Percentiles rank a stretch among this genome's conserved stretches.
Conservation (phyloP, 2,329 filamentous ascomycete genomes). For the Diplodia sapinea region DNA sequence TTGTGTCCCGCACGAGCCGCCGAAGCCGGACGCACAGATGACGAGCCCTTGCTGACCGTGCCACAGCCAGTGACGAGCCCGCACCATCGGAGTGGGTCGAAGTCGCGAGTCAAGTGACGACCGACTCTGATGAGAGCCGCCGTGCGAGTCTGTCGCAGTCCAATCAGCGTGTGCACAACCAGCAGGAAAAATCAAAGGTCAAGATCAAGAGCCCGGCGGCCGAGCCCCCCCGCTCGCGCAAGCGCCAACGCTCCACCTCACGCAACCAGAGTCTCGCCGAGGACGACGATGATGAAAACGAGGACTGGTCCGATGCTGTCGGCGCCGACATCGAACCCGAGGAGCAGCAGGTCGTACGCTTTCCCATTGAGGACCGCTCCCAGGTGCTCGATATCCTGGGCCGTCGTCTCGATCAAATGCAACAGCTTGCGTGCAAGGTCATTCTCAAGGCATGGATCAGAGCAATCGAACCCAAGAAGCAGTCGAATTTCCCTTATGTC, state of each 20-base stretch:
- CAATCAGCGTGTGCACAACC: slow-evolving; percentile 22
- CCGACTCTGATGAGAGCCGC: slow-evolving; percentile 30
- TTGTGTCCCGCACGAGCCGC: slow-evolving; percentile 23
- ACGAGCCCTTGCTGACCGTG: slow-evolving; percentile 25
- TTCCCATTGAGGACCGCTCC: slow-evolving; percentile 20
- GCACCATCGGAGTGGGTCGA: slow-evolving; percentile 21
- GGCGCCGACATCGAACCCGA: slow-evolving; percentile 19
- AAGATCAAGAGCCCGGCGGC: slow-evolving; percentile 25
- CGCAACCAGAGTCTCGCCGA: slow-evolving; percentile 30
- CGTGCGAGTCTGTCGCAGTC: slow-evolving; percentile 19
- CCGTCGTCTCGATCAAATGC: slow-evolving; percentile 66
- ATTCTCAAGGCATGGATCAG: slow-evolving; percentile 80
- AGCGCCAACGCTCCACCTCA: slow-evolving; percentile 30
- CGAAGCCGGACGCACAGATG: slow-evolving; percentile 20
- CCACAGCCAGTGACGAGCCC: slow-evolving; percentile 28
- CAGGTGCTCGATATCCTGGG: slow-evolving; percentile 18
- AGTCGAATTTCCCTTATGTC: slow-evolving; percentile 75
- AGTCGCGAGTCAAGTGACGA: slow-evolving; percentile 25
- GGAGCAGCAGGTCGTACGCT: slow-evolving; percentile 12
- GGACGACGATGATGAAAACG: slow-evolving; percentile 28
- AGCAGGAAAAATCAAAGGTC: slow-evolving; percentile 19
- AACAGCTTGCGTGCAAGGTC: slow-evolving; percentile 73
- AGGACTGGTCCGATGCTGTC: slow-evolving; percentile 27
- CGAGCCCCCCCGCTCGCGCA: slow-evolving; percentile 16
- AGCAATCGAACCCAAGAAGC: slow-evolving; percentile 76